A percentile compares a stretch with the other conserved stretches of the same genome.
These are phyloP conservation scores for Beta lomatogona DNA, from an alignment of 179 eudicot species.

Conservation along the genomic window DNA sequence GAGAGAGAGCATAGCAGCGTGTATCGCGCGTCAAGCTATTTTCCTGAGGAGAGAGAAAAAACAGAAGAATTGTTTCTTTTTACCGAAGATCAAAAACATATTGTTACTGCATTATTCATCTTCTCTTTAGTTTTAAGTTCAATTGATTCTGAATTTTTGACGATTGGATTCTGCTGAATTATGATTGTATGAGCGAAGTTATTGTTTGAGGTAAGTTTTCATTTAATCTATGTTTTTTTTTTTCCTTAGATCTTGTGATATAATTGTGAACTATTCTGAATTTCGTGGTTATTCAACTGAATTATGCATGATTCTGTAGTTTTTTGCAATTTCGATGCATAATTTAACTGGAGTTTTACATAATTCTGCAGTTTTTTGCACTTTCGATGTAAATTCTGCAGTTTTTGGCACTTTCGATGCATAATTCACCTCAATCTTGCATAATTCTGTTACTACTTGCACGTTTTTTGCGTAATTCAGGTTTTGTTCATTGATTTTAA, in stretches of 20 bases:
- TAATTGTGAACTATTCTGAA: conserved; percentile 2
- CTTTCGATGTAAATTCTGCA: neutral
- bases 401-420: neutral
- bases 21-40: conserved; percentile 28
- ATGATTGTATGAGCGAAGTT: neutral
- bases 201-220: neutral
- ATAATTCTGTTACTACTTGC: neutral
- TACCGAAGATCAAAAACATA: neutral
- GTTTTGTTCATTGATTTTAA: conserved; percentile 2
- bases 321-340: conserved; percentile 1
- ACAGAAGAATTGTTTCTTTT: neutral
- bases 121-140: neutral
- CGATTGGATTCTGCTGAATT: neutral
- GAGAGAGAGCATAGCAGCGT: conserved; percentile 35
- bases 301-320: conserved; percentile 21
- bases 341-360: conserved; percentile 14
- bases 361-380: too few relatives aligned
- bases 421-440: conserved; percentile 15
- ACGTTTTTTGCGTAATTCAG: conserved; percentile 10
- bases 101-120: neutral
- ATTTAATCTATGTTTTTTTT: neutral
- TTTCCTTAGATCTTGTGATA: conserved; percentile 22
- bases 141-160: neutral
- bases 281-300: neutral
- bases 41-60: conserved; percentile 12